Percentiles rank a stretch among this genome's conserved stretches.
These are phyloP conservation scores for Cyamopsis tetragonoloba DNA, from an alignment of 306 rosid genomes.

Conservation along the genomic window DNA sequence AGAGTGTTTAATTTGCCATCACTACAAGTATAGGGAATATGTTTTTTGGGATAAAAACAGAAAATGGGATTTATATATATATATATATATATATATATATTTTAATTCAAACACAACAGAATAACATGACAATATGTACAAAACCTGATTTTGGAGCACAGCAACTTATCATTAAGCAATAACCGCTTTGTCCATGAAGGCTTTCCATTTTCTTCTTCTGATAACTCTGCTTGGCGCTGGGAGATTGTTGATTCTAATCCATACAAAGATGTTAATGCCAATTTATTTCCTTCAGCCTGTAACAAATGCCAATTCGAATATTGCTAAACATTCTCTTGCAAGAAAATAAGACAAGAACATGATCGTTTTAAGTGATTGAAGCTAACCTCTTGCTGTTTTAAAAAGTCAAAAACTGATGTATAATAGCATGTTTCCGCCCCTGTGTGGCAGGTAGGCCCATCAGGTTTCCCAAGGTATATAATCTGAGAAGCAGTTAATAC, in stretches of 20 bases:
- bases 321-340: background rate
- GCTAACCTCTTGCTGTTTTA: conserved; percentile 56
- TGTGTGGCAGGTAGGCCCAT: conserved; percentile 94
- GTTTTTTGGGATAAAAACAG: background rate
- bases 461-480: conserved; percentile 89
- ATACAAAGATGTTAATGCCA: conserved; percentile 67
- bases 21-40: background rate
- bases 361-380: background rate
- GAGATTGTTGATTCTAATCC: conserved; percentile 64
- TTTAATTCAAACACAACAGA: conserved; percentile 7
- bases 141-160: conserved; percentile 86
- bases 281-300: conserved; percentile 49
- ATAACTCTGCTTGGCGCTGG: conserved; percentile 63
- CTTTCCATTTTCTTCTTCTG: conserved; percentile 38
- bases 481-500: conserved; percentile 48
- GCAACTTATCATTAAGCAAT: conserved; percentile 50
- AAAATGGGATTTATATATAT: too few species aligned
- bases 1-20: too few species aligned
- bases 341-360: background rate
- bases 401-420: conserved; percentile 53
- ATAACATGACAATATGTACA: background rate
- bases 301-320: conserved; percentile 26
- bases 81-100: too few species aligned
- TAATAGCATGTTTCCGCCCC: conserved; percentile 87
- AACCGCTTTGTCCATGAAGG: conserved; percentile 81